Evolutionary conservation across 352 stramenopile species (phyloP), one percentile per base, ranked within the genome.

Genomic region (Phytophthora idaei): DNA sequence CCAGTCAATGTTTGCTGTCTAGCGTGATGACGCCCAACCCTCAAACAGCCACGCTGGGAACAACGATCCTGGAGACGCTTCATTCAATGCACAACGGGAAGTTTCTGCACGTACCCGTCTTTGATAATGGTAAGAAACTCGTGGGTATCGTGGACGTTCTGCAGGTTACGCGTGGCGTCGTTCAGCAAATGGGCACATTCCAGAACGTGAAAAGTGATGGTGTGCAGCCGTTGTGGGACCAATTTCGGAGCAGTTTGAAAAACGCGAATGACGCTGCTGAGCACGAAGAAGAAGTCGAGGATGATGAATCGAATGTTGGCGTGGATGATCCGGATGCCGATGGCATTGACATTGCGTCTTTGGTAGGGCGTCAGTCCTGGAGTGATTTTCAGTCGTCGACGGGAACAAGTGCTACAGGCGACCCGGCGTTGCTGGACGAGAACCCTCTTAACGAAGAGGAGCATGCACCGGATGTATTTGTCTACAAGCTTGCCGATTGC

Each of bases 1-100:
- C 97, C 17, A 79, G 78, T 28, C 71, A 73, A 17, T 98, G 90
- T 61, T 53, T 80, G 36, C 84, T 99, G 32, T 88, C 77, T 4
- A 77, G 76, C 15, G 93, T 99, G 4, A 99, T 99, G 97, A 99
- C 97, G 5, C 68, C 78, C 7, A 95, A 98, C 41, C 97, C 97
- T 28, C 97, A 98, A 66, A 93, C 85, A 17, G 96, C 97, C 10
- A 89, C 78, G 3, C 77, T 97, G 44, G 87, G 97, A 60, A 98
- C 97, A 27, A 98, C 95, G 21, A 97, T 99, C 29, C 74, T 99
- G 47, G 97, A 99, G 61, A 98, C 97, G 12, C 77, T 99, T 49
- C 96, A 99, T 73, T 97, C 94, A 51, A 99, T 99, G 95, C 96
- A 99, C 73, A 97, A 99, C 49, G 95, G 98, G 25, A 90, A 91